Evolutionary conservation across 495 filamentous ascomycete genomes (phyloP), one percentile per base, ranked within the genome.

Genomic region (Saxophila tyrrhenica): DNA sequence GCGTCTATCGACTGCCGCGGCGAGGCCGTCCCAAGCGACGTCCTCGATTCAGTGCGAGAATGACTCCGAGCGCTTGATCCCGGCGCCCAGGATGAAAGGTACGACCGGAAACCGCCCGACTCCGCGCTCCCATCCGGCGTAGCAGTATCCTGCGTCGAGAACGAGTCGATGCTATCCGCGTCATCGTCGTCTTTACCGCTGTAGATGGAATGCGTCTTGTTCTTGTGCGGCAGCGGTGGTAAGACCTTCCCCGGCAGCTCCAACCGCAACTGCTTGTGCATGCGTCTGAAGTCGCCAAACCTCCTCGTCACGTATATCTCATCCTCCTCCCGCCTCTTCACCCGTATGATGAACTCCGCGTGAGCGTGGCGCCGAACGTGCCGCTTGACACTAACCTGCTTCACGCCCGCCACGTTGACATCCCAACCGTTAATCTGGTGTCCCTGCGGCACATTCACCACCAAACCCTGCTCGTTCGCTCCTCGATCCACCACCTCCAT

Each of bases 391-490:
- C 77, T 81, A 3, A 78, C 85, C 1, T 86, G 84, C 46, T 90
- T 78, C 45, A 98, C 92, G 23, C 84, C 87, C 17, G 89, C 90
- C 50, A 98, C 85, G 71, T 98, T 98, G 56, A 97, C 81, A 68
- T 96, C 90, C 92, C 92, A 97, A 8, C 87, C 89, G 69, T 98
- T 87, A 47, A 94, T 84, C 52, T 82, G 80, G 69, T 95, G 80
- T 0, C 92, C 94, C 67, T 96, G 87, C 0, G 92, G 94, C 60
- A 87, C 73, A 47, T 91, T 91, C 20, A 85, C 76, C 9, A 94
- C 69, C 48, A 98, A 71, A 0, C 94, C 94, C 23, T 86, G 84
- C 39, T 95, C 88, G 62, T 94, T 89, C 13, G 92, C 90, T 20
- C 90, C 86, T 39, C 89, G 78, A 58, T 98, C 92, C 17, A 97